Evolutionary conservation across 1,284 basidiomycete species (phyloP).

Genomic region (Trichosporon sp.): DNA sequence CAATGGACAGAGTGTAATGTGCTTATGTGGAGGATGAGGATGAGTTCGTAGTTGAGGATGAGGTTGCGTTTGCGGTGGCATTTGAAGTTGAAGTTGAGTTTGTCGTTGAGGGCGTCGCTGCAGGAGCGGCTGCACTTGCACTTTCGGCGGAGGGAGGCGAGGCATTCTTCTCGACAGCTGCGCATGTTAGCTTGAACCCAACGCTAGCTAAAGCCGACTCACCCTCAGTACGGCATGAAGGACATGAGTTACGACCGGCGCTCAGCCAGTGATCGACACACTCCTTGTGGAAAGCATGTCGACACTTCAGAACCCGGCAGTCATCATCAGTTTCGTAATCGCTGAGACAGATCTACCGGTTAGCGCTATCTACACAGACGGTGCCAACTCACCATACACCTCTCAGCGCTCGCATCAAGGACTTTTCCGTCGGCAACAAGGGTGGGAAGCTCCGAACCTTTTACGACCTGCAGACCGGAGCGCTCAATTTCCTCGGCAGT

Average conservation of each 20-base stretch:
- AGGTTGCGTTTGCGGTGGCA: no score
- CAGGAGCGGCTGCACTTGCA: neutral
- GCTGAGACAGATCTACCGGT: constrained; percentile 71
- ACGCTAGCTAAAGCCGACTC: constrained; percentile 3
- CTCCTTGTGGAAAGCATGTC: constrained; percentile 74
- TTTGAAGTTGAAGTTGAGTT: no score
- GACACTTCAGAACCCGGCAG: constrained; percentile 69
- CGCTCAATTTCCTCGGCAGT: constrained; percentile 74
- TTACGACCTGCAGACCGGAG: constrained; percentile 67
- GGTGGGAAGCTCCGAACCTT: constrained; percentile 53
- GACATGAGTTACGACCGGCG: constrained; percentile 79
- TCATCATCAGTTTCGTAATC: constrained; percentile 71
- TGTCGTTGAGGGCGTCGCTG: no score
- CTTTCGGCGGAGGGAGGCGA: neutral
- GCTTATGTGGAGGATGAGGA: constrained; percentile 54
- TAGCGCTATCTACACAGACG: neutral
- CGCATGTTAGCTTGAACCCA: neutral
- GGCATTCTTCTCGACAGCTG: constrained; percentile 12
- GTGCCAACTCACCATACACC: constrained; percentile 54
- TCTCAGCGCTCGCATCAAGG: constrained; percentile 67
- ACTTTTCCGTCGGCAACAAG: constrained; percentile 60
- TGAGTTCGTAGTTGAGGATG: no score
- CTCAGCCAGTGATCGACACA: constrained; percentile 83
- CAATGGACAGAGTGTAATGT: neutral
- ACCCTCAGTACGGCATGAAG: constrained; percentile 59